Evolutionary conservation across 2,329 filamentous ascomycete genomes (phyloP), one percentile per base, ranked within the genome.

Genomic region (Apiospora phragmitis): DNA sequence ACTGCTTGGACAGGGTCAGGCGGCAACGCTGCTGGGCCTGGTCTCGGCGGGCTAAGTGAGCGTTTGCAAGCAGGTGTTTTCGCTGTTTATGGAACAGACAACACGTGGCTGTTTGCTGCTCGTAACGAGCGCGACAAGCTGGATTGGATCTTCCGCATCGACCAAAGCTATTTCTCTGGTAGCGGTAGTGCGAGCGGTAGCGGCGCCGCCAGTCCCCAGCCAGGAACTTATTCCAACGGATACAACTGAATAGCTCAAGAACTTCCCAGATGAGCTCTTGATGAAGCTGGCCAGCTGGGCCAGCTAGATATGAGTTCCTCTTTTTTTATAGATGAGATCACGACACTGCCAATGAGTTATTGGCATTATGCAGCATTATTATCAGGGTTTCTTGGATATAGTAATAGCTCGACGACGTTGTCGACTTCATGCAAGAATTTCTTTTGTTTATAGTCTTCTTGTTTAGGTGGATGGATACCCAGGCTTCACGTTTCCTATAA

Each of bases 121-220:
- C 88, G 94, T 71, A 95, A 91, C 76, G 95, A 98, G 83, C 88
- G 91, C 67, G 95, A 98, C 81, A 97, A 98, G 85, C 92, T 95
- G 76, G 96, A 98, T 80, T 99, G 96, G 96, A 97, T 99, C 76
- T 89, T 97, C 81, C 92, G 93, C 77, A 94, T 99, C 76, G 96
- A 99, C 81, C 93, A 97, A 85, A 93, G 92, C 68, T 90, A 88
- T 75, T 81, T 87, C 76, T 84, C 86, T 45, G 84, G 81, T 14
- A 84, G 81, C 69, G 83, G 83, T 59, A 87, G 85, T 72, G 75
- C 74, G 55, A 80, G 76, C 51, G 79, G 77, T 55, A 85, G 82
- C 72, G 80, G 80, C 21, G 77, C 80, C 26, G 81, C 78, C 42
- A 85, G 82, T 70, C 83, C 83, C 49, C 76, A 76, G 42, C 78